These are phyloP conservation scores for Acephala macrosclerotiorum DNA, from an alignment of 2,329 filamentous ascomycete species.

Conservation along the genomic window DNA sequence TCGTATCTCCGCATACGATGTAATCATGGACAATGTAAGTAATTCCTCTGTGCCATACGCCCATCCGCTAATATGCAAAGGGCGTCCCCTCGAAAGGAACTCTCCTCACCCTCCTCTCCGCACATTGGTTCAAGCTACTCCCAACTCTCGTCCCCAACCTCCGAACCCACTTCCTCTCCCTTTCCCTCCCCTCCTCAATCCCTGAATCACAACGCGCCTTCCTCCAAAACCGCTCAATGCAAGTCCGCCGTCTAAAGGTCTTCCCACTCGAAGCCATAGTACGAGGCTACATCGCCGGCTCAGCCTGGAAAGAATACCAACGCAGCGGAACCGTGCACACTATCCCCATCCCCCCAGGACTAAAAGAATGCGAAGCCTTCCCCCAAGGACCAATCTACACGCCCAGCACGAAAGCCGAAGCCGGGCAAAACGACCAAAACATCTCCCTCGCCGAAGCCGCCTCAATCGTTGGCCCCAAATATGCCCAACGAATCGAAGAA, in stretches of 20 bases:
- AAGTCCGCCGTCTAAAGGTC: constrained; percentile 68
- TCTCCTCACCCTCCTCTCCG: constrained; percentile 71
- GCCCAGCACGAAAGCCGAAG: constrained; percentile 72
- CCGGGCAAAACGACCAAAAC: constrained; percentile 74
- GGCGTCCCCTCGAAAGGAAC: constrained; percentile 73
- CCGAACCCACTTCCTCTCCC: constrained; percentile 68
- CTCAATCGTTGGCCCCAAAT: constrained; percentile 57
- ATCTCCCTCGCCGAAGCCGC: constrained; percentile 65
- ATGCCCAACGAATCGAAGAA: constrained; percentile 65
- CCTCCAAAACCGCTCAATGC: constrained; percentile 66
- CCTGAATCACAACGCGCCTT: constrained; percentile 46
- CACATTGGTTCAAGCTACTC: constrained; percentile 73
- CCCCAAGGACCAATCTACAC: constrained; percentile 69
- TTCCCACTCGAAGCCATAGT: constrained; percentile 76
- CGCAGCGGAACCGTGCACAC: constrained; percentile 70
- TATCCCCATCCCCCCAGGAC: constrained; percentile 61
- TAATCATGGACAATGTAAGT: constrained; percentile 80
- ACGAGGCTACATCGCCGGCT: constrained; percentile 77
- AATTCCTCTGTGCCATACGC: constrained; percentile 53
- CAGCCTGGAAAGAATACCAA: constrained; percentile 73
- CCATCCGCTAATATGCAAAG: constrained; percentile 48
- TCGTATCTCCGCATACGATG: constrained; percentile 95
- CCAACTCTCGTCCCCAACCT: constrained; percentile 61
- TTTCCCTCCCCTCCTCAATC: constrained; percentile 57
- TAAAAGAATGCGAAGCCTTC: constrained; percentile 69